Conservation (phyloP, 177 flowering plant genomes). For the Tripterygium wilfordii region DNA sequence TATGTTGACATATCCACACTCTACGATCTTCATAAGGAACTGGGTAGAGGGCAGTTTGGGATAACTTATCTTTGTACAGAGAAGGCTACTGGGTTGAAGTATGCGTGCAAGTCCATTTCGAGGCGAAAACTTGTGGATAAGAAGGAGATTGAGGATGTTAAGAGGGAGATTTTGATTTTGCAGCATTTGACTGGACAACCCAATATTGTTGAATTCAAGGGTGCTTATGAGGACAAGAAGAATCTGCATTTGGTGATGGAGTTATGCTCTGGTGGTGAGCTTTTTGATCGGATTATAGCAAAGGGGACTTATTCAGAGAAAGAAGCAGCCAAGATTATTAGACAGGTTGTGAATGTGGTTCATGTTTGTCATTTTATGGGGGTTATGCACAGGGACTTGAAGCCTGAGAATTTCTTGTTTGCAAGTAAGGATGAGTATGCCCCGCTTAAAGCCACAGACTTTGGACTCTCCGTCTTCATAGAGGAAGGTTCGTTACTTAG, state of each 20-base stretch:
- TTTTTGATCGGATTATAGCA: slow-evolving; percentile 70
- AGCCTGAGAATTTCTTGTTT: slow-evolving; percentile 95
- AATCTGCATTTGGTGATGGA: slow-evolving; percentile 87
- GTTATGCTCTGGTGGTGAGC: slow-evolving; percentile 90
- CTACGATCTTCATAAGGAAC: slow-evolving; percentile 55
- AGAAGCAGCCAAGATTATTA: slow-evolving; percentile 54
- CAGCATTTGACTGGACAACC: slow-evolving; percentile 88
- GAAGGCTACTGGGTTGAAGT: slow-evolving; percentile 45
- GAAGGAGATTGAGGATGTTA: slow-evolving; percentile 61
- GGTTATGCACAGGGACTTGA: slow-evolving; percentile 89
- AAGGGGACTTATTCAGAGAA: slow-evolving; percentile 71
- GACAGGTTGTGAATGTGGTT: slow-evolving; percentile 89
- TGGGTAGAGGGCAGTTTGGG: slow-evolving; percentile 91
- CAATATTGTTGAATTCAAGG: slow-evolving; percentile 83
- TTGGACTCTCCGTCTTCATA: slow-evolving; percentile 93
- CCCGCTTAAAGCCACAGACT: slow-evolving; percentile 77
- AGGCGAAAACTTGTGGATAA: slow-evolving; percentile 43
- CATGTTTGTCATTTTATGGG: slow-evolving; percentile 98
- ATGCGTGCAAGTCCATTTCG: slow-evolving; percentile 90
- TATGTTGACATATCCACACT: slow-evolving; percentile 38
- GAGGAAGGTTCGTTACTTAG: slow-evolving; percentile 74
- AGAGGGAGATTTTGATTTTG: slow-evolving; percentile 69
- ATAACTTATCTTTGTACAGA: slow-evolving; percentile 72
- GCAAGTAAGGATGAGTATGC: slow-evolving; percentile 47
- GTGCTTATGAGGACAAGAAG: slow-evolving; percentile 75